A percentile compares a stretch with the other conserved stretches of the same genome.
Evolutionary conservation across 768 basidiomycete genomes (phyloP).

Genomic region (Lentinula guzmanii): DNA sequence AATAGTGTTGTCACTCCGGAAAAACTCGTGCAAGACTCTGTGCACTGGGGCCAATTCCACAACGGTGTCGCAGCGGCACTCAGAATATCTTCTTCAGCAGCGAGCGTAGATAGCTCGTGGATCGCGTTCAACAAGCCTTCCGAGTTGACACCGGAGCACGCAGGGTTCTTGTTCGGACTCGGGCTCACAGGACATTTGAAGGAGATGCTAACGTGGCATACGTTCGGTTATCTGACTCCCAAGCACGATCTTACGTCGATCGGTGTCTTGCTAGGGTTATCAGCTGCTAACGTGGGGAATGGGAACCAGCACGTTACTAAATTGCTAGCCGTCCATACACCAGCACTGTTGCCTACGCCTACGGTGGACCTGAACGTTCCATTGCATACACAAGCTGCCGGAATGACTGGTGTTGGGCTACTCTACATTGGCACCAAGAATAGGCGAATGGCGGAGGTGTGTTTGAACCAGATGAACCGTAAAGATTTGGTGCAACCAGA

Average conservation of each 20-base stretch:
- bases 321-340: constrained; percentile 87
- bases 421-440: constrained; percentile 87
- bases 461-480: constrained; percentile 77
- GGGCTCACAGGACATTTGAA: constrained; percentile 90
- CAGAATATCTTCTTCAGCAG: constrained; percentile 69
- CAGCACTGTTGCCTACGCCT: constrained; percentile 84
- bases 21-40: constrained; percentile 66
- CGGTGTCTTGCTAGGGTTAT: constrained; percentile 87
- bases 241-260: constrained; percentile 96
- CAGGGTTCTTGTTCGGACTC: constrained; percentile 91
- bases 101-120: constrained; percentile 87
- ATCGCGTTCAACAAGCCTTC: constrained; percentile 93
- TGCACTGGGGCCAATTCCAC: constrained; percentile 95
- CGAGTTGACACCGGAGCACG: constrained; percentile 88
- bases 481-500: constrained; percentile 76
- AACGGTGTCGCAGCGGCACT: constrained; percentile 93
- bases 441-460: constrained; percentile 88
- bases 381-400: constrained; percentile 84
- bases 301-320: constrained; percentile 87
- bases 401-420: constrained; percentile 81
- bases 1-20: constrained; percentile 63
- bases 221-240: constrained; percentile 90
- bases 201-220: constrained; percentile 90
- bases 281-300: constrained; percentile 84
- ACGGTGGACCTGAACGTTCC: constrained; percentile 87